Evolutionary conservation across 208 protist species (phyloP).

Genomic region (Vickermania ingenoplastis): DNA sequence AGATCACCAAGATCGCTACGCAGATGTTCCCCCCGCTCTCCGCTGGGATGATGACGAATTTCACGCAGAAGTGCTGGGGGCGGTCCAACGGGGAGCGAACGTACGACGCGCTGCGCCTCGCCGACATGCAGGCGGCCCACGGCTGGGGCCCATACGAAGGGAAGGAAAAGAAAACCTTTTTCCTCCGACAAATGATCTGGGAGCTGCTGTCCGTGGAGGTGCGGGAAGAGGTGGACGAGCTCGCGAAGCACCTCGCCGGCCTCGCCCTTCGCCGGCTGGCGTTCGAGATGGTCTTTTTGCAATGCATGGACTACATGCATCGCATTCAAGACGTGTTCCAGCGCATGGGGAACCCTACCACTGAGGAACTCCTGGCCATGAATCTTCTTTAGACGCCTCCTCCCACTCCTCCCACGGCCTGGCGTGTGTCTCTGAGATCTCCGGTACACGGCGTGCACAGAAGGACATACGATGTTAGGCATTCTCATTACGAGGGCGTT

Average conservation of each 20-base stretch:
- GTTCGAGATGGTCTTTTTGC: constrained; percentile 81
- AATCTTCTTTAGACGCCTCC: constrained; percentile 66
- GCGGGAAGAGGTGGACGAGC: constrained; percentile 43
- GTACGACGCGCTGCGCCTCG: constrained; percentile 75
- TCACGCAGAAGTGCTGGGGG: constrained; percentile 88
- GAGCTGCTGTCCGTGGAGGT: constrained; percentile 59
- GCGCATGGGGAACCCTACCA: constrained; percentile 45
- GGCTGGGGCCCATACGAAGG: constrained; percentile 69
- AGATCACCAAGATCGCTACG: constrained; percentile 49
- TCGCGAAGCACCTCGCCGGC: constrained; percentile 45
- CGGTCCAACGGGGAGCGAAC: constrained; percentile 74
- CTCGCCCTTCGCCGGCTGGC: constrained; percentile 53
- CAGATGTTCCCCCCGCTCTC: constrained; percentile 65
- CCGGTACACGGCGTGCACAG: no score
- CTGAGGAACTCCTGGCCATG: constrained; percentile 44
- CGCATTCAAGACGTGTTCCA: constrained; percentile 63
- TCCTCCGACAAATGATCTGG: constrained; percentile 69
- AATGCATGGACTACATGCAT: constrained; percentile 86
- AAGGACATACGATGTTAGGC: no score
- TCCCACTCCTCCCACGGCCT: background rate
- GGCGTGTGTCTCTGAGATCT: background rate
- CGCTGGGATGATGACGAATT: constrained; percentile 84
- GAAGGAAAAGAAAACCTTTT: constrained; percentile 81
- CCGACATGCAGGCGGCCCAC: constrained; percentile 62
- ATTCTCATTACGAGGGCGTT: no score